A percentile compares a stretch with the other conserved stretches of the same genome.
These are phyloP conservation scores for Saccharomyces hybrid DNA, from an alignment of 1,139 yeast species.

Conservation along the genomic window DNA sequence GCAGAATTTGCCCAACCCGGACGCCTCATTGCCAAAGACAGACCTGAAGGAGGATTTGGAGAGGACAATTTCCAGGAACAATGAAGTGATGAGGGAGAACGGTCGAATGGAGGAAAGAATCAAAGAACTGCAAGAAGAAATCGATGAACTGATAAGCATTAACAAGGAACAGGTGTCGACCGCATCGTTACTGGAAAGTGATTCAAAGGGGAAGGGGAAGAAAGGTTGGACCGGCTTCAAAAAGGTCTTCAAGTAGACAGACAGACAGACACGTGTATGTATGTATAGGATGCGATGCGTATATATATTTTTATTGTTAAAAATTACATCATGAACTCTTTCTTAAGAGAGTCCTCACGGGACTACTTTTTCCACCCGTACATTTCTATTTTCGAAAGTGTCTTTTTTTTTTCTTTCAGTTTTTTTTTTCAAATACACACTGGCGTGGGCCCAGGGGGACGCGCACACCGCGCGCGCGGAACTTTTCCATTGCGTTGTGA, in stretches of 20 bases:
- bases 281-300: too few relatives aligned
- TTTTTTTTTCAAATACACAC: neutral
- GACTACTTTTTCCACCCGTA: too few relatives aligned
- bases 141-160: slow-evolving; percentile 23
- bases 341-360: too few relatives aligned
- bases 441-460: neutral
- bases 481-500: neutral
- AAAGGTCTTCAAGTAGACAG: slow-evolving; percentile 10
- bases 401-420: too few relatives aligned
- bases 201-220: slow-evolving; percentile 4
- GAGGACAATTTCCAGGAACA: slow-evolving; percentile 50
- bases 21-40: slow-evolving; percentile 27
- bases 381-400: too few relatives aligned
- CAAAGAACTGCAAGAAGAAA: slow-evolving; percentile 5
- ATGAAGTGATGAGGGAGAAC: slow-evolving; percentile 46
- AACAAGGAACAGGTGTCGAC: slow-evolving; percentile 17
- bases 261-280: too few relatives aligned
- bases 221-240: slow-evolving; percentile 13
- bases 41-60: slow-evolving; percentile 37
- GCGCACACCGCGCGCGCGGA: neutral
- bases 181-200: slow-evolving; percentile 4
- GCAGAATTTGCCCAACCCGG: slow-evolving; percentile 26
- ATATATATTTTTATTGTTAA: too few relatives aligned
- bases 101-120: slow-evolving; percentile 42
- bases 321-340: too few relatives aligned